Evolutionary conservation across 768 basidiomycete species (phyloP).

Genomic region (Porpolomopsis calyptriformis): DNA sequence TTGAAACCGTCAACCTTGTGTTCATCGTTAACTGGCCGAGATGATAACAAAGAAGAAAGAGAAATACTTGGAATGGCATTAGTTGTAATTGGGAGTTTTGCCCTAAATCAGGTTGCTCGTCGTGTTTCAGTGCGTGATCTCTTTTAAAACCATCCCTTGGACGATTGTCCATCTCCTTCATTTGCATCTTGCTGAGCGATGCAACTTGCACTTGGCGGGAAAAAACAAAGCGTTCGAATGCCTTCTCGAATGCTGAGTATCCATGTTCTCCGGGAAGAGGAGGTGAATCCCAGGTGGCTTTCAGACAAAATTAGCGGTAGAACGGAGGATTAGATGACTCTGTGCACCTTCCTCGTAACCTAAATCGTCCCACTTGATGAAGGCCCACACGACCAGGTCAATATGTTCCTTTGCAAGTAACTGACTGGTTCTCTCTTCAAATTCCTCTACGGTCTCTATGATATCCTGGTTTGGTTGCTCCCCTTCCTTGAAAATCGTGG

Average conservation of each 20-base stretch:
- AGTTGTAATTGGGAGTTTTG: conserved; percentile 53
- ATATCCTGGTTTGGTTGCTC: conserved; percentile 47
- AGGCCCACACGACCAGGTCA: conserved; percentile 63
- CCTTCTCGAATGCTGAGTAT: conserved; percentile 55
- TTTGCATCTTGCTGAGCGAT: conserved; percentile 31
- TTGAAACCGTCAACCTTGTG: conserved; percentile 67
- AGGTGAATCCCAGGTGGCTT: conserved; percentile 92
- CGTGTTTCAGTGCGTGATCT: conserved; percentile 34
- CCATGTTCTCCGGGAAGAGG: conserved; percentile 47
- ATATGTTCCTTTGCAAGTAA: conserved; percentile 40
- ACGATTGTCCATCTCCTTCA: conserved; percentile 41
- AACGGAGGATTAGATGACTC: conserved; percentile 1
- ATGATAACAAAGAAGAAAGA: conserved; percentile 4
- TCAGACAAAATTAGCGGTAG: conserved; percentile 2
- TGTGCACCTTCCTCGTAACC: conserved; percentile 85
- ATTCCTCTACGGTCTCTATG: conserved; percentile 53
- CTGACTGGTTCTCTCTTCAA: conserved; percentile 37
- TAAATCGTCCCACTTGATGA: conserved; percentile 89
- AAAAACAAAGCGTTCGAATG: conserved; percentile 55
- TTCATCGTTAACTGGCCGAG: not conserved
- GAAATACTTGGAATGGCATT: conserved; percentile 74
- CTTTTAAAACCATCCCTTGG: conserved; percentile 43
- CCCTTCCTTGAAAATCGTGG: conserved; percentile 43
- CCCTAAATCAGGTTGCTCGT: conserved; percentile 55
- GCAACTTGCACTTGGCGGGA: conserved; percentile 54